Base-by-base conservation (phyloP, 1,284 basidiomycete species). In the Moniliella sp. region DNA sequence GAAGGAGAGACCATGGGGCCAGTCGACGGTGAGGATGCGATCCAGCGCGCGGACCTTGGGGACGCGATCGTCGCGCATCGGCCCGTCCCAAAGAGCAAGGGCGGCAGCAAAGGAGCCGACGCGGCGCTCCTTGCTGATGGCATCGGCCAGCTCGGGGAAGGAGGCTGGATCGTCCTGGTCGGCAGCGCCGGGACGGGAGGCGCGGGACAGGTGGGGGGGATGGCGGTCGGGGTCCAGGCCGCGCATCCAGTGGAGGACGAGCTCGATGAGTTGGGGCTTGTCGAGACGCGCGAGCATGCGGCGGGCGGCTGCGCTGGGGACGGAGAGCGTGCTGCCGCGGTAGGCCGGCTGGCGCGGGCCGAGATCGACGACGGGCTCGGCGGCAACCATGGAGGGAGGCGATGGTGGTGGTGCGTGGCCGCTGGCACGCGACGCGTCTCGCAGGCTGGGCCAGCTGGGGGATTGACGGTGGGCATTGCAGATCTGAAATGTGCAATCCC, bases 1-100 rank as follows among this genome's bases (percentile, higher is more conserved):
- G 28, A 42, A 46, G 40, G 35, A 43, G 13, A 50, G 23, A 3
- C 48, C 48, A 18, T 45, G 35, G 5, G 43, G 46, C 48, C 48
- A 50, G 29, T 50, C 48, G 10, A 46, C 39, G 5, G 45, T 43
- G 10, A 31, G 25, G 26, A 50, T 39, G 8, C 48, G 36, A 11
- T 50, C 48, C 8, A 50, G 27, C n/a, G 45, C 46, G 29, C 42
- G 18, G 2, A 34, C 36, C 32, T 45, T 45, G 8, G 42, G 39
- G n/a, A 49, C 46, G n/a, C 41, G 45, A 2, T 31, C 25, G 30
- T 45, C 46, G 9, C 37, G 33, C 46, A 50, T 46, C 4, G 46
- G 38, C 1, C 35, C 37, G 1, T 31, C 35, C 48, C 48, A 50
- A 4, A 50, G 31, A 18, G 39, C 11, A 2, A 37, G 33, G 13